Evolutionary conservation across 2,329 filamentous ascomycete species (phyloP).

Genomic region (Cadophora sp.): DNA sequence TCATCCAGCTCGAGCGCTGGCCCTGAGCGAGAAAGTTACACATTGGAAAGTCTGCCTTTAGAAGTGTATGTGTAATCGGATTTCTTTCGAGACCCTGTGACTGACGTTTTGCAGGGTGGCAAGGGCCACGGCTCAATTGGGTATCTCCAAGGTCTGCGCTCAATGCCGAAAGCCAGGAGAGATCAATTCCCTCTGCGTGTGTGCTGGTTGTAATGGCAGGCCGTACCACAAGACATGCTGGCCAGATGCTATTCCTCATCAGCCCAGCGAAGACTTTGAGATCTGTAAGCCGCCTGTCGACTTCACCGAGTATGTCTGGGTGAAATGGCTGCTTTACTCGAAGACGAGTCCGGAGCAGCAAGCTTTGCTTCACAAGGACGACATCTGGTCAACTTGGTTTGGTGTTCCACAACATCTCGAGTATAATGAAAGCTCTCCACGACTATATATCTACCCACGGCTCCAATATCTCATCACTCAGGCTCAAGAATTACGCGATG

Average conservation of each 20-base stretch:
- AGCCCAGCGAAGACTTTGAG: background rate
- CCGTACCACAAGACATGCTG: background rate
- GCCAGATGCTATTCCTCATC: background rate
- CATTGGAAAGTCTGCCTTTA: conserved; percentile 3
- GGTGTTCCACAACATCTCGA: background rate
- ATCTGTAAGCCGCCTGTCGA: background rate
- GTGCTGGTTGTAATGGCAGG: background rate
- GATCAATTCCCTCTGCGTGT: background rate
- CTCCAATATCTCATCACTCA: background rate
- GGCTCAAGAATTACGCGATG: background rate
- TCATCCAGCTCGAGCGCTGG: background rate
- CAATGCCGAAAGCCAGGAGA: background rate
- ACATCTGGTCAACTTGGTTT: background rate
- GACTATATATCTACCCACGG: background rate
- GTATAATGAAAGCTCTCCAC: background rate
- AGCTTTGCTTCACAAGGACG: background rate
- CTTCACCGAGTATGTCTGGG: background rate
- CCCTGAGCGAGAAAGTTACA: background rate
- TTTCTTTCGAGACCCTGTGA: background rate
- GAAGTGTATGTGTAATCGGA: background rate
- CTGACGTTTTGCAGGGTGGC: background rate
- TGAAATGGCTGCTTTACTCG: background rate
- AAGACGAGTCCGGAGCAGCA: background rate
- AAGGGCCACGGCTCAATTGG: background rate
- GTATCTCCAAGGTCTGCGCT: background rate